Evolutionary conservation across 192 early-diverging fungal genomes (phyloP).

Genomic region (Lunasporangiospora selenospora): DNA sequence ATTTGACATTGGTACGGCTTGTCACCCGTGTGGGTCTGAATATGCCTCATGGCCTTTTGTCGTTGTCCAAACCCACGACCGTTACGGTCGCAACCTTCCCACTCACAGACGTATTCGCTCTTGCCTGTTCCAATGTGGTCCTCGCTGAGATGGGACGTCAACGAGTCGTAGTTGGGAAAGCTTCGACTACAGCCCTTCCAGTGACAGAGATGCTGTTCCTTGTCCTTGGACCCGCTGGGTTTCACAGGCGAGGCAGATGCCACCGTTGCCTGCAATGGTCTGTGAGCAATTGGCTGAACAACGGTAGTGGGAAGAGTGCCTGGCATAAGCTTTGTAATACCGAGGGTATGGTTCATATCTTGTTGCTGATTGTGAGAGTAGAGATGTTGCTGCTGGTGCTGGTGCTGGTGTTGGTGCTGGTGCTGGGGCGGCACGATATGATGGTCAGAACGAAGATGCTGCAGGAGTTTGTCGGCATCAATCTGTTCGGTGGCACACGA

Average conservation of each 20-base stretch:
- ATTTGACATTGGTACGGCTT: constrained; percentile 78
- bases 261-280: no score
- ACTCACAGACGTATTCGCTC: constrained; percentile 60
- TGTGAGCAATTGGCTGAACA: no score
- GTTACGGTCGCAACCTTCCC: constrained; percentile 57
- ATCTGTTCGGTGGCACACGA: constrained; percentile 58
- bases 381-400: neutral
- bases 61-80: constrained; percentile 58
- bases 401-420: constrained; percentile 1
- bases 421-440: constrained; percentile 26
- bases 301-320: no score
- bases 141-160: constrained; percentile 70
- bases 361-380: no score
- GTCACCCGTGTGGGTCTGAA: constrained; percentile 83
- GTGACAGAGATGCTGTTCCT: constrained; percentile 69
- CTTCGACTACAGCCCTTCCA: constrained; percentile 71
- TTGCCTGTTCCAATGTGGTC: constrained; percentile 68
- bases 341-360: no score
- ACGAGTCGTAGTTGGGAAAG: constrained; percentile 66
- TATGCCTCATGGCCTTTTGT: constrained; percentile 78
- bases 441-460: constrained; percentile 68
- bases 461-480: constrained; percentile 61
- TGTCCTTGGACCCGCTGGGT: constrained; percentile 14
- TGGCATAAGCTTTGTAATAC: no score
- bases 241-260: no score